Conservation (phyloP, 2,329 filamentous ascomycete species). For the Anthostomella pinea region DNA sequence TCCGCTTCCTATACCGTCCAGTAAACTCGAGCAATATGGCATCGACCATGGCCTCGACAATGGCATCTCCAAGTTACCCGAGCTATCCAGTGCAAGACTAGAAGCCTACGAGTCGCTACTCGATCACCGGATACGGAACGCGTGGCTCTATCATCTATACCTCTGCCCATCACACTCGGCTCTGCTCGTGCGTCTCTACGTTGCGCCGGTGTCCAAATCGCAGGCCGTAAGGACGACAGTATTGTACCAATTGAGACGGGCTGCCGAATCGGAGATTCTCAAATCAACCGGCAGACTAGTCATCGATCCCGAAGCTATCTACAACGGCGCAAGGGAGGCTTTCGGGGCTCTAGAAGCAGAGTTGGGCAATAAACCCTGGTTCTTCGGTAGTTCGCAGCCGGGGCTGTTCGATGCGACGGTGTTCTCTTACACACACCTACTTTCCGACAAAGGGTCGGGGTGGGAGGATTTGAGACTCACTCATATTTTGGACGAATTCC, state of each 20-base stretch:
- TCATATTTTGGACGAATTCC: conserved; percentile 53
- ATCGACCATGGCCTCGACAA: conserved; percentile 52
- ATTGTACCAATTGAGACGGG: conserved; percentile 63
- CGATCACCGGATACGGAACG: conserved; percentile 73
- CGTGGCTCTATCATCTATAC: conserved; percentile 87
- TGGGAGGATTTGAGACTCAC: conserved; percentile 64
- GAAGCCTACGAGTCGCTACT: conserved; percentile 78
- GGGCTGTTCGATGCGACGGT: conserved; percentile 82
- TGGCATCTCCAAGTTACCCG: conserved; percentile 39
- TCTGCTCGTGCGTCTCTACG: conserved; percentile 70
- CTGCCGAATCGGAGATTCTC: conserved; percentile 72
- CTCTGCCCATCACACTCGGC: conserved; percentile 65
- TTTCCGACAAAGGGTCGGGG: conserved; percentile 61
- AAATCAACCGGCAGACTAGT: conserved; percentile 45
- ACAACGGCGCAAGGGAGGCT: conserved; percentile 43
- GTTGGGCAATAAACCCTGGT: conserved; percentile 43
- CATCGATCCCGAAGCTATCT: conserved; percentile 41
- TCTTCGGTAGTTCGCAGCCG: conserved; percentile 52
- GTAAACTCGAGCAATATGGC: conserved; percentile 68
- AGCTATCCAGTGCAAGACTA: conserved; percentile 54
- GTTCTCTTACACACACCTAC: conserved; percentile 83
- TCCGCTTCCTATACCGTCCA: conserved; percentile 53
- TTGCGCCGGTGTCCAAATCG: conserved; percentile 59
- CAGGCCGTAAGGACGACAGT: conserved; percentile 61
- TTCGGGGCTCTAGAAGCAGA: conserved; percentile 45